Conservation (phyloP, 2,329 filamentous ascomycete genomes). For the Calonectria pteridis region DNA sequence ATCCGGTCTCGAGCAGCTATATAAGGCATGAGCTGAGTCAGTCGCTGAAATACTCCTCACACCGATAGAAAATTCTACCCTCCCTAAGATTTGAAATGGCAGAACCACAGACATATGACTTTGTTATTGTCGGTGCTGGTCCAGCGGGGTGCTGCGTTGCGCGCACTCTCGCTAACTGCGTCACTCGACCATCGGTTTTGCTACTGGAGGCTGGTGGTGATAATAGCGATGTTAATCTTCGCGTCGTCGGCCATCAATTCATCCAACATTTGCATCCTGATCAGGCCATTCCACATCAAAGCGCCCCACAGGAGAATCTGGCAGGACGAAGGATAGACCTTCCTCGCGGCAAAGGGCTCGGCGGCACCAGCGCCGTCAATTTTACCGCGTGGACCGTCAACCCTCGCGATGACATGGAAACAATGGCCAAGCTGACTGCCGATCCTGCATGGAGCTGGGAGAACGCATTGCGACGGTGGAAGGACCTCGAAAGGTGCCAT, state of each 20-base stretch:
- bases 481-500: constrained; percentile 67
- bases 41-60: neutral
- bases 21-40: neutral
- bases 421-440: constrained; percentile 67
- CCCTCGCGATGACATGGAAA: constrained; percentile 70
- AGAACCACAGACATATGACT: constrained; percentile 25
- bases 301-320: constrained; percentile 58
- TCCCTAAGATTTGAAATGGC: neutral
- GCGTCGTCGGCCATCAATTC: constrained; percentile 68
- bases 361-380: constrained; percentile 66
- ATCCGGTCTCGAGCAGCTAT: neutral
- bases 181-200: constrained; percentile 64
- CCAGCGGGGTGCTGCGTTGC: constrained; percentile 71
- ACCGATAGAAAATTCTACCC: neutral
- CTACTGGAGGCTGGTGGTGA: constrained; percentile 70
- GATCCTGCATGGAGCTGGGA: constrained; percentile 70
- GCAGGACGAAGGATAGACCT: constrained; percentile 60
- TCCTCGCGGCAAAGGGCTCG: constrained; percentile 63
- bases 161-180: constrained; percentile 60
- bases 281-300: constrained; percentile 67
- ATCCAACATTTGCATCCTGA: constrained; percentile 60
- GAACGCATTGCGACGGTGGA: constrained; percentile 62
- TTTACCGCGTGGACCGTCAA: constrained; percentile 68
- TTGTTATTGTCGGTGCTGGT: constrained; percentile 53
- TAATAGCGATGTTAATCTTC: constrained; percentile 60